phyloP scores from a whole-genome alignment of 768 basidiomycete species.

The Clitopilus hobsonii region DNA sequence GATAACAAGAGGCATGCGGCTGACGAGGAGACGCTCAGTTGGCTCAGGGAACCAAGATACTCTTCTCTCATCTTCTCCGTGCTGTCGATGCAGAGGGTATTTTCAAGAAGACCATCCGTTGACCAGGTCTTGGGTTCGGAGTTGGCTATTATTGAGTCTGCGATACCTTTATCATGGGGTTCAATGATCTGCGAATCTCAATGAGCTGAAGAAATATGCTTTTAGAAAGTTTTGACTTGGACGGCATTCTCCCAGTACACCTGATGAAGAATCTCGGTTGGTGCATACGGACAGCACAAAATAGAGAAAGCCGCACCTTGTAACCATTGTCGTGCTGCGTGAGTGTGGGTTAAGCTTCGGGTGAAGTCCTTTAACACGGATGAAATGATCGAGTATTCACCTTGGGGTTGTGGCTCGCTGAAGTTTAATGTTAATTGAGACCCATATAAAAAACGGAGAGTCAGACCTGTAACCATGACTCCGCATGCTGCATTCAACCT shows the following conservation, averaged over 20 bases:
- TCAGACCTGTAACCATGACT: conserved; percentile 87
- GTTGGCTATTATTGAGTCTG: conserved; percentile 56
- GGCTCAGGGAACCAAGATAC: conserved; percentile 47
- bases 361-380: too few relatives aligned
- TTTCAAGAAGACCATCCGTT: conserved; percentile 26
- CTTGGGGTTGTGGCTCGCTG: conserved; percentile 89
- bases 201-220: too few relatives aligned
- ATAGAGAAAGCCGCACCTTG: conserved; percentile 43
- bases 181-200: conserved; percentile 59
- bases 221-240: conserved; percentile 52
- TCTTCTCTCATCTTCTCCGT: conserved; percentile 54
- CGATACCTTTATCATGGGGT: conserved; percentile 80
- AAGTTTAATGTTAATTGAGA: neutral
- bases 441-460: too few relatives aligned
- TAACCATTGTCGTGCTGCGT: conserved; percentile 81
- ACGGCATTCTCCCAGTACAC: conserved; percentile 90
- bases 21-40: conserved; percentile 23
- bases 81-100: conserved; percentile 45
- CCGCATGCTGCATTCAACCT: conserved; percentile 69
- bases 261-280: conserved; percentile 27
- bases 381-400: conserved; percentile 26
- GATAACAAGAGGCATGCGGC: conserved; percentile 1
- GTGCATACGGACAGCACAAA: neutral
- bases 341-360: neutral
- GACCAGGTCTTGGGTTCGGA: conserved; percentile 50